phyloP scores from a whole-genome alignment of 805 yeast species.

The Myxozyma sirexii region DNA sequence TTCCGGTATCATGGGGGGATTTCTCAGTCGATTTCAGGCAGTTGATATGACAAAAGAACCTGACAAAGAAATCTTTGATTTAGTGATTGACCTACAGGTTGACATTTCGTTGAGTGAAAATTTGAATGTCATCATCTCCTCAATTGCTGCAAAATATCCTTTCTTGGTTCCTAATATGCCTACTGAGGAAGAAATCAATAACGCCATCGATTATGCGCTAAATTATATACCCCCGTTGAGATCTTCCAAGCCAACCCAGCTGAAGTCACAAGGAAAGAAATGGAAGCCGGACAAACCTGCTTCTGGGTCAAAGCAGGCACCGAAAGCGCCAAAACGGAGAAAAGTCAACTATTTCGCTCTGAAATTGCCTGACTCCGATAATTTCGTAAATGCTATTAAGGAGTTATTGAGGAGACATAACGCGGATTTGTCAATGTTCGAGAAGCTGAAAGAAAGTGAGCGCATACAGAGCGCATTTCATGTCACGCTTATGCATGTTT shows the following conservation, averaged over 20 bases:
- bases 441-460: constrained; percentile 26
- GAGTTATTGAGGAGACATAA: constrained; percentile 23
- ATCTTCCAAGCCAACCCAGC: background rate
- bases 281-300: background rate
- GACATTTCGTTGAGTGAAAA: constrained; percentile 55
- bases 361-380: constrained; percentile 7
- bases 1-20: constrained; percentile 69
- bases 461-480: constrained; percentile 63
- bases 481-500: constrained; percentile 62
- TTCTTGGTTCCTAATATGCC: constrained; percentile 49
- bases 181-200: constrained; percentile 46
- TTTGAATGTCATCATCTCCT: constrained; percentile 48
- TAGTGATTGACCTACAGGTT: constrained; percentile 60
- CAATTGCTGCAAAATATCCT: constrained; percentile 50
- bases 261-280: background rate
- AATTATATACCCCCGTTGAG: constrained; percentile 54
- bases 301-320: no score
- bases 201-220: constrained; percentile 58
- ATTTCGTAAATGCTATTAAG: constrained; percentile 5
- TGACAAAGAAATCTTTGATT: constrained; percentile 64
- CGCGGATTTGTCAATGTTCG: constrained; percentile 30
- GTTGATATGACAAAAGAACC: constrained; percentile 54
- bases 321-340: background rate
- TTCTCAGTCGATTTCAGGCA: constrained; percentile 68
- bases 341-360: constrained; percentile 20